Conservation (phyloP, 495 filamentous ascomycete species). For the Trichoderma virens region DNA sequence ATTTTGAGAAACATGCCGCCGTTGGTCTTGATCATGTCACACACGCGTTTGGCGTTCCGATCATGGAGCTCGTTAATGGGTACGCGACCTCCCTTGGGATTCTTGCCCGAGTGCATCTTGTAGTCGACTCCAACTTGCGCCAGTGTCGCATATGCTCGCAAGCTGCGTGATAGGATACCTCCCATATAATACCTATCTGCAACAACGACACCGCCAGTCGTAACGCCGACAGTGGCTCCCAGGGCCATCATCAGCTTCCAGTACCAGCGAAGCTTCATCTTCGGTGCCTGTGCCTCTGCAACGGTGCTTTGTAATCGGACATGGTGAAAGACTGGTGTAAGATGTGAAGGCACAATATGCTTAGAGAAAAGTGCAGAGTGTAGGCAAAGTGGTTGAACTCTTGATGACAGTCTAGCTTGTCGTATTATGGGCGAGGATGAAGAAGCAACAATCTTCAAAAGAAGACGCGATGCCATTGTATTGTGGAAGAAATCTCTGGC, state of each 20-base stretch:
- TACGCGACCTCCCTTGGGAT: constrained; percentile 55
- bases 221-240: not conserved
- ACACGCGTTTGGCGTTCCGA: constrained; percentile 74
- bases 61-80: constrained; percentile 64
- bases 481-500: not conserved
- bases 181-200: not conserved
- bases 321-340: not conserved
- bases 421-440: not conserved
- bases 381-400: not conserved
- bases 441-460: not conserved
- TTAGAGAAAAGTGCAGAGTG: not conserved
- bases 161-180: constrained; percentile 10
- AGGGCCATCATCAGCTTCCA: not conserved
- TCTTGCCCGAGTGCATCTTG: constrained; percentile 84
- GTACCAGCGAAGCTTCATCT: not conserved
- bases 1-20: constrained; percentile 96
- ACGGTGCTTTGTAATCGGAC: not conserved
- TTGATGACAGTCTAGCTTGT: not conserved
- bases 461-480: not conserved
- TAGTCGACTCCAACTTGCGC: constrained; percentile 80
- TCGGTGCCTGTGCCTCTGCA: not conserved
- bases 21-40: constrained; percentile 70
- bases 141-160: constrained; percentile 70
- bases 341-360: not conserved
- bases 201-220: not conserved